Evolutionary conservation across 768 basidiomycete genomes (phyloP), one percentile per base, ranked within the genome.

Genomic region (Cubamyces lactineus): DNA sequence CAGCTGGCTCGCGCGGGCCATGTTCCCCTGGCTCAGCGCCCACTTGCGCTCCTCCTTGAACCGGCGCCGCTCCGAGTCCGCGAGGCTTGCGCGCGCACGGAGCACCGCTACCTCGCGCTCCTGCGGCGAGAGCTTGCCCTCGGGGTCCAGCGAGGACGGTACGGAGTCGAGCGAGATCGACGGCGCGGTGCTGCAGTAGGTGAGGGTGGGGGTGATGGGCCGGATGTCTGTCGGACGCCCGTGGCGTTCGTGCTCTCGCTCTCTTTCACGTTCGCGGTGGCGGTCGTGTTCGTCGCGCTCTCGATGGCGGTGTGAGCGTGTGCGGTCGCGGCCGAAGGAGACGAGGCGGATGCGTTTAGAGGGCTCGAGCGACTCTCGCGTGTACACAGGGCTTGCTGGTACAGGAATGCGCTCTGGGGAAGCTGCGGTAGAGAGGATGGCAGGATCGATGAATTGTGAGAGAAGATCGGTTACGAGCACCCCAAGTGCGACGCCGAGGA

Each of bases 11-110:
- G 91, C 91, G 48, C 91, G 83, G 9, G 89, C 86, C 46, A 77
- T 62, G 70, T 94, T 92, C 0, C 91, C 91, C 71, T 89, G 86
- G 19, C 89, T 88, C 41, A 87, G 71, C 0, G 92, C 92, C 92
- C 92, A 94, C 72, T 92, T 91, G 66, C 85, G 82, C 74, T 94
- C 92, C 74, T 94, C 92, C 77, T 86, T 90, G 77, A 86, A 90
- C 57, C 91, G 81, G 42, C 92, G 82, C 19, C 89, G 84, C 74
- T 94, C 91, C 62, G 86, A 91, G 67, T 92, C 92, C 24, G 92
- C 92, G 60, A 92, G 74, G 19, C 89, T 87, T 8, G 92, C 92
- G 26, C 89, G 84, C 49, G 90, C 86, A 50, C 91, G 83, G 21
- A 94, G 80, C 15, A 84, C 78, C 34, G 87, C 86, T n/a, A 92